Evolutionary conservation across 306 rosid species (phyloP).

Genomic region (Lupinus albus): DNA sequence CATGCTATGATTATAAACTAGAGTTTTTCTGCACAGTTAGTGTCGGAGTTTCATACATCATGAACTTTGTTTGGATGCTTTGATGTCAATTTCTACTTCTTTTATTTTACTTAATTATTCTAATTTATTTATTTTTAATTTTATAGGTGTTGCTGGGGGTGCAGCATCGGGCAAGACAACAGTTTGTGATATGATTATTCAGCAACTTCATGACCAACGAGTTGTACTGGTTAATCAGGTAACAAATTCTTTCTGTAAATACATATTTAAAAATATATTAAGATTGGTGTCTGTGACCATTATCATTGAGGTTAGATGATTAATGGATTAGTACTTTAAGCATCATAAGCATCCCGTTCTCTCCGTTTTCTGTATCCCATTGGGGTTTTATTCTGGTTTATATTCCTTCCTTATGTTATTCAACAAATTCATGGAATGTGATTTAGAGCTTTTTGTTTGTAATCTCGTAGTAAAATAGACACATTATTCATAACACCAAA

Average conservation of each 20-base stretch:
- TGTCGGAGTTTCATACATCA: not conserved
- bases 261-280: not conserved
- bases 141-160: slow-evolving; percentile 96
- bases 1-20: slow-evolving; percentile 20
- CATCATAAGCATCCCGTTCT: slow-evolving; percentile 12
- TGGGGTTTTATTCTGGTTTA: not conserved
- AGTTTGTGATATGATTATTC: slow-evolving; percentile 97
- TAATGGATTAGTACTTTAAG: not conserved
- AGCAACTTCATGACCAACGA: slow-evolving; percentile 98
- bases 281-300: slow-evolving; percentile 19
- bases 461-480: not conserved
- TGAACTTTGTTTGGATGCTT: not conserved
- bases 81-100: slow-evolving; percentile 6
- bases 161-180: slow-evolving; percentile 97
- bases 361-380: slow-evolving; percentile 5
- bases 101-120: slow-evolving; percentile 21
- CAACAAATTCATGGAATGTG: not conserved
- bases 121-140: slow-evolving; percentile 26
- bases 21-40: slow-evolving; percentile 2
- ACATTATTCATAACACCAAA: slow-evolving; percentile 4
- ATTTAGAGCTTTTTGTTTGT: not conserved
- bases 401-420: slow-evolving; percentile 22
- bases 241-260: slow-evolving; percentile 19
- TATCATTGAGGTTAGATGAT: slow-evolving; percentile 13
- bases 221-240: slow-evolving; percentile 98